These are phyloP conservation scores for Porcisia hertigi DNA, from an alignment of 208 protist species.

Conservation along the genomic window DNA sequence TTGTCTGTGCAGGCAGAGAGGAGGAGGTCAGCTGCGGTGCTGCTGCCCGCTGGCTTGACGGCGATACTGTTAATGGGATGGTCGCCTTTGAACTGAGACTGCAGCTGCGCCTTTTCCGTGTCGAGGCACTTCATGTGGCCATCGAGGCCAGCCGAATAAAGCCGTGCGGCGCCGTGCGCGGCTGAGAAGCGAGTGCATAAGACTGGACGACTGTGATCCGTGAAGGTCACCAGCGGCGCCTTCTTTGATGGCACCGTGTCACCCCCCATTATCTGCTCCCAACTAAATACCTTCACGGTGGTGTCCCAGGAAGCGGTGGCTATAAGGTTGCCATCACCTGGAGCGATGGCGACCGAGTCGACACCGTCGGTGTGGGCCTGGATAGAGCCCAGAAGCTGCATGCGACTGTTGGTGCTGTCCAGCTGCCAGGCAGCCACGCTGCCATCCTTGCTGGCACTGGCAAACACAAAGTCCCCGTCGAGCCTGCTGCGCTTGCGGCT, in stretches of 20 bases:
- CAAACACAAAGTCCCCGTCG: slow-evolving; percentile 53
- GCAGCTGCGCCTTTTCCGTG: slow-evolving; percentile 50
- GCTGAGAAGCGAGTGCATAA: slow-evolving; percentile 70
- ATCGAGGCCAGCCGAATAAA: slow-evolving; percentile 80
- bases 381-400: slow-evolving; percentile 55
- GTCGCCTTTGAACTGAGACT: slow-evolving; percentile 51
- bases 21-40: slow-evolving; percentile 52
- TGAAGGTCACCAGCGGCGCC: slow-evolving; percentile 74
- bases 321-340: slow-evolving; percentile 47
- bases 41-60: slow-evolving; percentile 40
- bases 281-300: slow-evolving; percentile 79
- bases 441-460: slow-evolving; percentile 80
- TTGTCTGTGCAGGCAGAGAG: slow-evolving; percentile 84
- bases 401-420: slow-evolving; percentile 31
- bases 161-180: slow-evolving; percentile 33
- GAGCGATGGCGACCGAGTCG: slow-evolving; percentile 68
- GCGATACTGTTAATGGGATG: slow-evolving; percentile 73
- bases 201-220: slow-evolving; percentile 80
- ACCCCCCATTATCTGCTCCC: slow-evolving; percentile 40
- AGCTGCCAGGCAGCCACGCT: slow-evolving; percentile 67
- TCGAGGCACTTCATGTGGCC: slow-evolving; percentile 69
- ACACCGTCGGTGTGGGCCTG: slow-evolving; percentile 69
- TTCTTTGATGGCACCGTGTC: slow-evolving; percentile 54
- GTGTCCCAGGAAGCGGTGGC: slow-evolving; percentile 80
- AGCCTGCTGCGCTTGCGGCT: slow-evolving; percentile 37